phyloP scores from a whole-genome alignment of 352 stramenopile species.

The Thalassiosira allenii region DNA sequence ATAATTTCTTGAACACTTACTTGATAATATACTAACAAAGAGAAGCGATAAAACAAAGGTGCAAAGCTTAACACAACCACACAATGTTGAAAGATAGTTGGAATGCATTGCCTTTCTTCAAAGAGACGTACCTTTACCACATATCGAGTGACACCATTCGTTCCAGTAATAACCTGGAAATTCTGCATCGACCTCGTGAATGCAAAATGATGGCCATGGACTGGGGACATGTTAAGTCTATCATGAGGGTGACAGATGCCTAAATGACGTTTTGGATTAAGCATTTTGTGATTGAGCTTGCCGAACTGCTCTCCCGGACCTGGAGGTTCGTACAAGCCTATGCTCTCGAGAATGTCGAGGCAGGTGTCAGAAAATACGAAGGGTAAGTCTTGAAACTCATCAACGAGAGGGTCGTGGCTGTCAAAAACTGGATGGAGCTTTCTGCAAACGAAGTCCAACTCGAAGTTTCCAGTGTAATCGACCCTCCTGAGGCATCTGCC shows the following conservation, averaged over 20 bases:
- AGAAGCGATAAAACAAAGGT: no score
- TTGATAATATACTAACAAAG: no score
- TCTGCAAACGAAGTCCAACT: slow-evolving; percentile 8
- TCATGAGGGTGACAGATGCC: slow-evolving; percentile 19
- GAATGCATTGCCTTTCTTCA: no score
- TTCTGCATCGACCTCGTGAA: slow-evolving; percentile 39
- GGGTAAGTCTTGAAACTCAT: background rate
- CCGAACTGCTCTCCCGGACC: background rate
- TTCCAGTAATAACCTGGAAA: slow-evolving; percentile 35
- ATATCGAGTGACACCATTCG: slow-evolving; percentile 29
- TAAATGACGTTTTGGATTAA: slow-evolving; percentile 38
- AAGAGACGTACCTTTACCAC: no score
- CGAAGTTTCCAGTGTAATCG: background rate
- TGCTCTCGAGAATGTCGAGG: slow-evolving; percentile 3
- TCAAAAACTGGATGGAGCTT: background rate
- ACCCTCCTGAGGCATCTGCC: slow-evolving; percentile 3
- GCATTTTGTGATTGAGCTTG: background rate
- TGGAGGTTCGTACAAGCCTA: slow-evolving; percentile 20
- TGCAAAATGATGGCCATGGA: slow-evolving; percentile 33
- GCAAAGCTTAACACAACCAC: no score
- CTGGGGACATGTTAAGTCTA: slow-evolving; percentile 34
- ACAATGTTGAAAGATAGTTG: no score
- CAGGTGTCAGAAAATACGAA: slow-evolving; percentile 20
- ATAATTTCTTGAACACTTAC: slow-evolving; percentile 20
- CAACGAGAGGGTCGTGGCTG: slow-evolving; percentile 4